A percentile compares a stretch with the other conserved stretches of the same genome.
These are phyloP conservation scores for Astragalus glycyphyllos DNA, from an alignment of 306 rosid species.

Conservation along the genomic window DNA sequence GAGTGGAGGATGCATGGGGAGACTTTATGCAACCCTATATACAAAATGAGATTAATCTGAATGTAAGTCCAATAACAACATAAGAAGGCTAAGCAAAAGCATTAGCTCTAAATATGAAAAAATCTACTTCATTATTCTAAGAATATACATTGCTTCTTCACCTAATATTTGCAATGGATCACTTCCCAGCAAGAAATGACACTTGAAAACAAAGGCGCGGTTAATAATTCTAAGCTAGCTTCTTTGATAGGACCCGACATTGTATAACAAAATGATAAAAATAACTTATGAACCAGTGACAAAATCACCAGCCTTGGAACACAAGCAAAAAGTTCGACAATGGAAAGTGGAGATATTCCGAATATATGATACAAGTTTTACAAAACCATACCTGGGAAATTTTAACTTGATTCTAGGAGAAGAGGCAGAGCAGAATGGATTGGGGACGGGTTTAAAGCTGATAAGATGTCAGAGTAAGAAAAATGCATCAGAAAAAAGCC, in stretches of 20 bases:
- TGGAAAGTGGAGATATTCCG: not conserved
- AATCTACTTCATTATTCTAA: slow-evolving; percentile 42
- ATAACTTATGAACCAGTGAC: slow-evolving; percentile 22
- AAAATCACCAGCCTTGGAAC: slow-evolving; percentile 47
- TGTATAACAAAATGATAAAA: slow-evolving; percentile 4
- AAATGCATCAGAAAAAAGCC: slow-evolving; percentile 36
- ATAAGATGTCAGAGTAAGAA: slow-evolving; percentile 31
- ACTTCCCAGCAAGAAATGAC: slow-evolving; percentile 39
- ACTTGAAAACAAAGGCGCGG: not conserved
- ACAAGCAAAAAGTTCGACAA: slow-evolving; percentile 33
- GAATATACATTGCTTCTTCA: slow-evolving; percentile 57
- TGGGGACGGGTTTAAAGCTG: slow-evolving; percentile 70
- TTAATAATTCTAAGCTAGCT: slow-evolving; percentile 21
- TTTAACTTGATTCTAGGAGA: slow-evolving; percentile 56
- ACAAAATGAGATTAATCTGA: slow-evolving; percentile 27
- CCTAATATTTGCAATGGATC: slow-evolving; percentile 12
- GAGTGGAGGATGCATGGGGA: slow-evolving; percentile 1
- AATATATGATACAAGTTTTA: slow-evolving; percentile 23
- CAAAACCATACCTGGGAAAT: slow-evolving; percentile 50
- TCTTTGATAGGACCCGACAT: slow-evolving; percentile 4
- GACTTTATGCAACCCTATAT: slow-evolving; percentile 20
- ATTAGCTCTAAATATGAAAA: slow-evolving; percentile 25
- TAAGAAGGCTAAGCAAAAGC: slow-evolving; percentile 6
- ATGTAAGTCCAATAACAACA: slow-evolving; percentile 10
- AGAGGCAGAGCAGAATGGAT: slow-evolving; percentile 60